Percentiles rank a stretch among this genome's conserved stretches.
Conservation (phyloP, 2,329 filamentous ascomycete species). For the Balansia obtecta region DNA sequence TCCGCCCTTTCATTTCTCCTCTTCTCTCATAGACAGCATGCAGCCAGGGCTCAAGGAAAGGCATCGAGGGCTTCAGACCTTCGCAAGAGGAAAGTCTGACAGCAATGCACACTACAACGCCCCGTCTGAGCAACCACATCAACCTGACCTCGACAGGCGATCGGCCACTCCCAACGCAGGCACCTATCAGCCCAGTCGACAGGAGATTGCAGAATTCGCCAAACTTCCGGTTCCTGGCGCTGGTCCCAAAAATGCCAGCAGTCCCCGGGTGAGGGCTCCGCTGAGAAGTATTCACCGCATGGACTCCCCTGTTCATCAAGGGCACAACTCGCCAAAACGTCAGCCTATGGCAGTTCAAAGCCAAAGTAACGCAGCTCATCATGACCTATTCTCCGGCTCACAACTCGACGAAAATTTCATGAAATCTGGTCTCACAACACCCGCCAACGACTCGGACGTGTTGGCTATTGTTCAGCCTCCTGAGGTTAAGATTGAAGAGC, state of each 20-base stretch:
- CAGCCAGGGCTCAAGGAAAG: constrained; percentile 19
- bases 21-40: constrained; percentile 12
- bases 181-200: constrained; percentile 13
- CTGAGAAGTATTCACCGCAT: constrained; percentile 11
- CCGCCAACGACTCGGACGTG: constrained; percentile 17
- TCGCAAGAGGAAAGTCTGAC: constrained; percentile 17
- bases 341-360: constrained; percentile 2
- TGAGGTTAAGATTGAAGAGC: constrained; percentile 5
- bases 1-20: not conserved
- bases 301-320: constrained; percentile 9
- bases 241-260: constrained; percentile 8
- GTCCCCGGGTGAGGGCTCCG: constrained; percentile 2
- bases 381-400: constrained; percentile 24
- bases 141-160: constrained; percentile 9
- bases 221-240: constrained; percentile 23
- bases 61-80: constrained; percentile 18
- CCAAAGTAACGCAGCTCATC: constrained; percentile 3
- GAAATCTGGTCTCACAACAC: constrained; percentile 25
- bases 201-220: constrained; percentile 20
- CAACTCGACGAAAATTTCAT: constrained; percentile 27
- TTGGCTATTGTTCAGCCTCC: constrained; percentile 6
- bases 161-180: constrained; percentile 9
- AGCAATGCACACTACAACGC: constrained; percentile 11
- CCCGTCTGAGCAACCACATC: constrained; percentile 8
- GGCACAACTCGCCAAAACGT: constrained; percentile 9